phyloP scores from a whole-genome alignment of 306 rosid species.

The Dalbergia cochinchinensis region DNA sequence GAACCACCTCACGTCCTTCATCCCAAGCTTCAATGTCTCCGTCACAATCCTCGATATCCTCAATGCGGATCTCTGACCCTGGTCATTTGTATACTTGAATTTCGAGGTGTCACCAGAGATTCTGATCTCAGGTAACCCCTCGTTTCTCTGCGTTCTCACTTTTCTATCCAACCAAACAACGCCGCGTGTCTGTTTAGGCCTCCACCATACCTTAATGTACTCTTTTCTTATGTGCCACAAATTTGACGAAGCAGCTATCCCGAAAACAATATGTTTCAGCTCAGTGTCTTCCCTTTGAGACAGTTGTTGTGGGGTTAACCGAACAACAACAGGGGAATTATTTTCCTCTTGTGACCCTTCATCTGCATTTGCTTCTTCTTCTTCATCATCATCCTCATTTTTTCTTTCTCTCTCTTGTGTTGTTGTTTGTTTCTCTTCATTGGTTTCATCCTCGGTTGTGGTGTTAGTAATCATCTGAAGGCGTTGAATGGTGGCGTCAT shows the following conservation, averaged over 20 bases:
- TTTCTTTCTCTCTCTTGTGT: not conserved
- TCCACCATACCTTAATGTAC: slow-evolving; percentile 90
- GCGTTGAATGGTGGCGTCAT: not conserved
- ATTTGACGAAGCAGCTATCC: slow-evolving; percentile 84
- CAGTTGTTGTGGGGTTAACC: slow-evolving; percentile 31
- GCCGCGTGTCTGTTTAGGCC: slow-evolving; percentile 79
- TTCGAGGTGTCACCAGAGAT: slow-evolving; percentile 66
- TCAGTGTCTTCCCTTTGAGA: slow-evolving; percentile 52
- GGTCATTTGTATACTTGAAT: slow-evolving; percentile 70
- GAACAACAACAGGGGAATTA: slow-evolving; percentile 39
- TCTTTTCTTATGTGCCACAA: slow-evolving; percentile 79
- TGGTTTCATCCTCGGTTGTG: not conserved
- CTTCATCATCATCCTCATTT: not conserved
- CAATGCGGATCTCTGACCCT: slow-evolving; percentile 83
- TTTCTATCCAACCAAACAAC: slow-evolving; percentile 81
- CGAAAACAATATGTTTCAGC: slow-evolving; percentile 79
- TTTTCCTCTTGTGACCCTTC: not conserved
- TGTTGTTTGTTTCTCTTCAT: slow-evolving; percentile 15
- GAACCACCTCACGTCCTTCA: slow-evolving; percentile 92
- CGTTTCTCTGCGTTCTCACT: slow-evolving; percentile 47
- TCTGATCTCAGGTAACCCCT: slow-evolving; percentile 75
- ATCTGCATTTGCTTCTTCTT: not conserved
- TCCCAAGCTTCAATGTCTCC: slow-evolving; percentile 82
- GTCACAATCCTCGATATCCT: slow-evolving; percentile 86
- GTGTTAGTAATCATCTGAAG: slow-evolving; percentile 50